Base-by-base conservation (phyloP, 768 basidiomycete genomes). In the Serendipita sp. region DNA sequence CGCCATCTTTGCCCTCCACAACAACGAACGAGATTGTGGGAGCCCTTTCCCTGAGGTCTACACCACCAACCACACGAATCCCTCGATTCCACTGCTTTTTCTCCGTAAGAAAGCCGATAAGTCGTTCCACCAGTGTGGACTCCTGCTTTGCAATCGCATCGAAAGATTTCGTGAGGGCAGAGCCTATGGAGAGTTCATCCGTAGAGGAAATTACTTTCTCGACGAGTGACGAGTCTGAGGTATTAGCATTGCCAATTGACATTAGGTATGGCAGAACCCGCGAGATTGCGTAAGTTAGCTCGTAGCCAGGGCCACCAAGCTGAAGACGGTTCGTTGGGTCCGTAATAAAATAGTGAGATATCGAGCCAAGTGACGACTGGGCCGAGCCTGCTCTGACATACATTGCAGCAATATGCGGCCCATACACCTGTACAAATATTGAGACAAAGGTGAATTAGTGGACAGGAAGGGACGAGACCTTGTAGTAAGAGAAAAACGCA, bases 21-120 rank as follows among this genome's bases (percentile, higher is more conserved):
- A 90, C 83, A 15, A 89, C 80, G 68, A 90, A 90, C 63, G 80
- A 81, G 41, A 90, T 75, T 0, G 88, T 90, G 2, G 88, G 87
- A 0, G 83, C 83, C 34, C 87, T 75, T 2, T 73, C 68, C 28
- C n/a, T 30, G 36, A 44, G 7, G 1, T 16, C 41, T 68, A 83
- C 83, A 11, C 80, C 79, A 3, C 89, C 89, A 4, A 90, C 83
- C 30, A 91, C 73, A 13, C 83, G 74, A 30, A 89, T 83, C 1
- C 88, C 88, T 51, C 84, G 74, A 44, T 74, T 79, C 44, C 74
- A 74, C 68, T 83, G 80, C 38, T 73, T 74, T 3, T 76, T 72
- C 52, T 77, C 77, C 0, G 78, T 78, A 64, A 89, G 76, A 72
- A 79, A 89, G 3, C 66, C 70, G 1, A 90, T 70, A 13, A 89